Conservation (phyloP, 495 filamentous ascomycete genomes). For the Aspergillus nanangensis region DNA sequence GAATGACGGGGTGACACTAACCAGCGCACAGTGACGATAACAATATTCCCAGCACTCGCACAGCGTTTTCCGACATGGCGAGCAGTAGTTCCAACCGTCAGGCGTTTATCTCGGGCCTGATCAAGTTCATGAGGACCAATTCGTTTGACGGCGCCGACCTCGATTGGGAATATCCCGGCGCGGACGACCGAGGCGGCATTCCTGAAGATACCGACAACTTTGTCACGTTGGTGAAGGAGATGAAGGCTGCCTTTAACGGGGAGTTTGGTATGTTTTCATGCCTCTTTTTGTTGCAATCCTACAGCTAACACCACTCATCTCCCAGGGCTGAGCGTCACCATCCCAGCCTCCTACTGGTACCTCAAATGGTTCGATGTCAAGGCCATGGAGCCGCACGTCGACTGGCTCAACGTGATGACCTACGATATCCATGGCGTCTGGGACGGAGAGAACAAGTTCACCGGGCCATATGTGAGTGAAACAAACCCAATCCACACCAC, state of each 20-base stretch:
- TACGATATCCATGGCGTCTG: conserved; percentile 38
- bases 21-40: no score
- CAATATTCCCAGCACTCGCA: background rate
- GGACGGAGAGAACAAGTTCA: conserved; percentile 7
- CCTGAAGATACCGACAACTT: conserved; percentile 40
- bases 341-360: conserved; percentile 49
- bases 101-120: conserved; percentile 33
- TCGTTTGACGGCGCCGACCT: conserved; percentile 50
- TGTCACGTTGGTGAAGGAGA: conserved; percentile 27
- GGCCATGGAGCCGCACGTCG: conserved; percentile 23
- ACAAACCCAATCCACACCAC: no score
- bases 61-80: conserved; percentile 9
- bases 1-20: no score
- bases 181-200: conserved; percentile 35
- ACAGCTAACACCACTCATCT: no score
- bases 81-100: conserved; percentile 8
- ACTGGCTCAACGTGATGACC: conserved; percentile 53
- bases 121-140: conserved; percentile 34
- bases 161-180: conserved; percentile 41
- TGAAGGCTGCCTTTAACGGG: conserved; percentile 14
- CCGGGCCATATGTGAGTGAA: conserved; percentile 11
- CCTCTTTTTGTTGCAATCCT: no score
- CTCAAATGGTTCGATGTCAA: conserved; percentile 43
- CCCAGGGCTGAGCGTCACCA: conserved; percentile 37
- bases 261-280: no score